These are phyloP conservation scores for Neurospora tetraspora DNA, from an alignment of 495 filamentous ascomycete species.

Conservation along the genomic window DNA sequence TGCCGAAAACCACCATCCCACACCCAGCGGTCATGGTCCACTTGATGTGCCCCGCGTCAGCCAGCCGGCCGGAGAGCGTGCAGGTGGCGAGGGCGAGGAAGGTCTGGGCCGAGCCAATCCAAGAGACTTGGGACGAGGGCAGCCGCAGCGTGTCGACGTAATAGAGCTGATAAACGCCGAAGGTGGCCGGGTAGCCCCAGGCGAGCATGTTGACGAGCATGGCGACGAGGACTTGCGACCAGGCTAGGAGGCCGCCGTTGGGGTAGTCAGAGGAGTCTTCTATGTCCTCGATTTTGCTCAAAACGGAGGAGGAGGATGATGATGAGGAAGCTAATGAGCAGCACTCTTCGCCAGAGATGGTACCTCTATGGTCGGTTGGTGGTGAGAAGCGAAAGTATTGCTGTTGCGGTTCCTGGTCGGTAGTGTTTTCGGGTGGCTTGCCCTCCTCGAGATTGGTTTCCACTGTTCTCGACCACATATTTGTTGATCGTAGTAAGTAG, in stretches of 20 bases:
- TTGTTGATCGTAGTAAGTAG: neutral
- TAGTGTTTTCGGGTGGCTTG: neutral
- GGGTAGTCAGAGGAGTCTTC: conserved; percentile 20
- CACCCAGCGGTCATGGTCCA: conserved; percentile 25
- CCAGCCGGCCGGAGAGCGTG: conserved; percentile 29
- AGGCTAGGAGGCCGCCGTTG: conserved; percentile 32
- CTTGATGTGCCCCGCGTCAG: conserved; percentile 33
- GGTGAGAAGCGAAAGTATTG: neutral
- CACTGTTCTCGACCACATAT: neutral
- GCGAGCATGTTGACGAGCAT: conserved; percentile 31
- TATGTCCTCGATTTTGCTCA: neutral
- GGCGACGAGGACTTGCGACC: conserved; percentile 32
- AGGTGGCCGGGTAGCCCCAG: conserved; percentile 33
- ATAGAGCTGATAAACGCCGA: conserved; percentile 38
- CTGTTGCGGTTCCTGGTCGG: neutral
- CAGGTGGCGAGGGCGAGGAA: conserved; percentile 32
- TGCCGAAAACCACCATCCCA: conserved; percentile 29
- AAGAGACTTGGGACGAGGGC: conserved; percentile 31
- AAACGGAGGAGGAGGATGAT: neutral
- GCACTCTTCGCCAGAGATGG: neutral
- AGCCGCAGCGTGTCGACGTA: conserved; percentile 34
- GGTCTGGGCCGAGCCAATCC: conserved; percentile 38
- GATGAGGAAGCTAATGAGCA: neutral
- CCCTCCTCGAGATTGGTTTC: neutral
- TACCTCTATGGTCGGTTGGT: neutral